Evolutionary conservation across 257 asterid species (phyloP).

Genomic region (Ehretia macrophylla): DNA sequence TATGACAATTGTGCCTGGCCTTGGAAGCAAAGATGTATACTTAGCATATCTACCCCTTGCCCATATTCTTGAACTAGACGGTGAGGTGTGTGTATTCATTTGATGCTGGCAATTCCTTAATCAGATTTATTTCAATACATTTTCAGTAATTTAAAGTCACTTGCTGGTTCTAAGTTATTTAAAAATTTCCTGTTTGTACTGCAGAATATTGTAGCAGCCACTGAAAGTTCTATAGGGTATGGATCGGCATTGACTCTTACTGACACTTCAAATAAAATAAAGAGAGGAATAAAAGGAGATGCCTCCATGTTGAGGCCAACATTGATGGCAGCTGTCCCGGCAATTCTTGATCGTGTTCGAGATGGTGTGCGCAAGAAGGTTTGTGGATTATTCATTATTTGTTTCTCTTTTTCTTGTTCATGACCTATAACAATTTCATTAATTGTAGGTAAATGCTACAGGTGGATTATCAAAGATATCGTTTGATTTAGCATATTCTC

Average conservation of each 20-base stretch:
- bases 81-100: conserved; percentile 56
- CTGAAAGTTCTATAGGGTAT: conserved; percentile 91
- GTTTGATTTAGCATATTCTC: conserved; percentile 84
- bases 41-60: conserved; percentile 93
- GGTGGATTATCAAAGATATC: conserved; percentile 82
- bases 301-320: conserved; percentile 79
- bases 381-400: not conserved
- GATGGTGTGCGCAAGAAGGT: conserved; percentile 98
- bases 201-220: conserved; percentile 67
- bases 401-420: not conserved
- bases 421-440: not conserved
- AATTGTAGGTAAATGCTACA: conserved; percentile 37
- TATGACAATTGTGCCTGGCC: conserved; percentile 75
- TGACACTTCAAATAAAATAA: conserved; percentile 89
- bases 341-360: conserved; percentile 94
- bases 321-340: conserved; percentile 91
- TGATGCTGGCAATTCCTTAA: not conserved
- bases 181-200: conserved; percentile 13
- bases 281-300: conserved; percentile 90
- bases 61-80: conserved; percentile 93
- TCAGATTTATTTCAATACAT: conserved; percentile 2
- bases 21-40: conserved; percentile 71
- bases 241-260: conserved; percentile 95
- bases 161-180: not conserved
- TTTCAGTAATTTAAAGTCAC: not conserved